Evolutionary conservation across 1,139 yeast genomes (phyloP).

Genomic region (Taiozyma onychis): DNA sequence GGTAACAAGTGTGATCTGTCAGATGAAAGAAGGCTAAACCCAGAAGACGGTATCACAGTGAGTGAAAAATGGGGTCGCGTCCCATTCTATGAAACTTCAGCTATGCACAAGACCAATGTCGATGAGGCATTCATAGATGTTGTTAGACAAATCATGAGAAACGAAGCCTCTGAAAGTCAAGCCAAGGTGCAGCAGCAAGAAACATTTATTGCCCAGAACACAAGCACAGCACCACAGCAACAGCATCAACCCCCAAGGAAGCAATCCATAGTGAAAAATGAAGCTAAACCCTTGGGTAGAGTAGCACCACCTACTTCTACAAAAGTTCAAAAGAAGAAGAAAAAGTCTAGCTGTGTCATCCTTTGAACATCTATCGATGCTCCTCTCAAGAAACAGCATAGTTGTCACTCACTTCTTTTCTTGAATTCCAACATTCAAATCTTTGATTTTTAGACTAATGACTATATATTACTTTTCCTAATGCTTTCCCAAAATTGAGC

Average conservation of each 20-base stretch:
- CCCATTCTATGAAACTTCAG: slow-evolving; percentile 92
- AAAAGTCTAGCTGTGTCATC: slow-evolving; percentile 22
- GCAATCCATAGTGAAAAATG: slow-evolving; percentile 1
- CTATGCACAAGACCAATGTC: slow-evolving; percentile 84
- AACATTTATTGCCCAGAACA: slow-evolving; percentile 2
- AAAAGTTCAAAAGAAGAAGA: slow-evolving; percentile 19
- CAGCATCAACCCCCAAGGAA: slow-evolving; percentile 3
- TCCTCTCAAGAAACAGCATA: neutral
- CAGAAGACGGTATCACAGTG: slow-evolving; percentile 76
- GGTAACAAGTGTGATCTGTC: slow-evolving; percentile 86
- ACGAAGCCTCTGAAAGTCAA: slow-evolving; percentile 37
- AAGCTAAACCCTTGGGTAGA: slow-evolving; percentile 17
- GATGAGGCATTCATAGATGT: slow-evolving; percentile 87
- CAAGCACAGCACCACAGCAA: neutral
- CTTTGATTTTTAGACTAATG: neutral
- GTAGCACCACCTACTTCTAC: slow-evolving; percentile 1
- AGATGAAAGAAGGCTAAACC: slow-evolving; percentile 67
- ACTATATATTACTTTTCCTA: neutral
- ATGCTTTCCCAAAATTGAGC: neutral
- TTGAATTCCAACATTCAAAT: neutral
- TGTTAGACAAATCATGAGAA: slow-evolving; percentile 81
- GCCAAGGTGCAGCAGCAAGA: slow-evolving; percentile 10
- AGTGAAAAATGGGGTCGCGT: slow-evolving; percentile 85
- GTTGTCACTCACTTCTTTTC: neutral
- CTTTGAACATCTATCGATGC: slow-evolving; percentile 7